Base-by-base conservation (phyloP, 2,329 filamentous ascomycete genomes). In the Colletotrichum navitas region DNA sequence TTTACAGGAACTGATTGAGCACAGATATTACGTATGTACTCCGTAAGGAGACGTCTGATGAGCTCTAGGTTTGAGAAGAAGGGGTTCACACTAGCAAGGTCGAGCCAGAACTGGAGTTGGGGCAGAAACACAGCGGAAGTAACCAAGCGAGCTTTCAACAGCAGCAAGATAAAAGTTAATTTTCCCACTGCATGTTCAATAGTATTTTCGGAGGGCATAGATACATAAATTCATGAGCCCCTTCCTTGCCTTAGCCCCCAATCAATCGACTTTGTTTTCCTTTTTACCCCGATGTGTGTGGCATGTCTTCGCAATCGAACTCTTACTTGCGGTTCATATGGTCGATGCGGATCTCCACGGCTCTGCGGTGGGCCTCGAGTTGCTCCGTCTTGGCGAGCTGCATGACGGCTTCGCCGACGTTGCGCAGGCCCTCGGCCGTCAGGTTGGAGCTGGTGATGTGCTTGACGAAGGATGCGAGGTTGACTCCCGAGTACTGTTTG, bases 401-500 rank as follows among this genome's bases (percentile, higher is more conserved):
- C 94, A 98, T 98, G 63, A 99, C 96, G 5, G 96, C 94, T 64
- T 86, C 85, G 43, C 95, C 94, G 2, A 99, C 93, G 77, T 97
- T 96, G 76, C 88, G 88, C 73, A 99, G 85, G 29, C 96, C 96
- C 77, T 97, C 89, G 24, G 91, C 89, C 1, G 94, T 97, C 73
- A 99, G 87, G 81, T 97, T 93, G 0, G 94, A 94, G 84, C 93
- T 96, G 47, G 96, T 99, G 78, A 99, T 98, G 86, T 98, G 94
- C 85, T 99, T 99, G 81, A 97, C 89, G 83, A 98, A 99, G 2
- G 95, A 98, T 41, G 90, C 94, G 7, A 99, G 89, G 81, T 97
- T 99, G 79, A 99, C 96, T 63, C 96, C 96, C 7, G 94, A 98
- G 85, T 99, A 99, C 82, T 99, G 96, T 84, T 97, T 97, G 60